Conservation (phyloP, 2,329 filamentous ascomycete genomes). For the Mariannaea elegans region DNA sequence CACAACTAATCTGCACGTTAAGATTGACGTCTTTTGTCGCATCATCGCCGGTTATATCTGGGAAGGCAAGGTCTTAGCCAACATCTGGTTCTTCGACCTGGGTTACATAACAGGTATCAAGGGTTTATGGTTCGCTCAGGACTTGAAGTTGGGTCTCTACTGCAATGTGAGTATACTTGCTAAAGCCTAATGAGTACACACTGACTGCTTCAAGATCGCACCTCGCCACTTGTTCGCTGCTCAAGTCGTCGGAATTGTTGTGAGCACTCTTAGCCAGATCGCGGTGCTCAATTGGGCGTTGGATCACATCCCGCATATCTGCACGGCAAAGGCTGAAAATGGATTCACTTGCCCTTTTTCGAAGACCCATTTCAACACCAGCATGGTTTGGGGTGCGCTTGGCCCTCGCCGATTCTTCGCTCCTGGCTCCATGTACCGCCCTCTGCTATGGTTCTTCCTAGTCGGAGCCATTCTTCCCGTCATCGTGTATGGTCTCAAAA, state of each 20-base stretch:
- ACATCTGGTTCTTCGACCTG: slow-evolving; percentile 50
- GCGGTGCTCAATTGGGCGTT: slow-evolving; percentile 49
- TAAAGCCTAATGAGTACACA: slow-evolving; percentile 4
- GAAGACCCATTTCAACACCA: slow-evolving; percentile 59
- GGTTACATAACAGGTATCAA: slow-evolving; percentile 54
- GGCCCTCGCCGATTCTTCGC: slow-evolving; percentile 65
- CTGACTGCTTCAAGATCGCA: slow-evolving; percentile 46
- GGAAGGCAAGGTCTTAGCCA: slow-evolving; percentile 52
- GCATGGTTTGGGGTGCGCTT: slow-evolving; percentile 65
- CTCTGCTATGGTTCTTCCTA: slow-evolving; percentile 63
- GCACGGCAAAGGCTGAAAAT: slow-evolving; percentile 52
- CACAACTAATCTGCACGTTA: slow-evolving; percentile 54
- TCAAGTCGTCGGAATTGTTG: slow-evolving; percentile 54
- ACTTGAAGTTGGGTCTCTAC: slow-evolving; percentile 57
- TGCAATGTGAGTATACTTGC: slow-evolving; percentile 38
- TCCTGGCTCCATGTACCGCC: slow-evolving; percentile 57
- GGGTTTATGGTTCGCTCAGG: slow-evolving; percentile 52
- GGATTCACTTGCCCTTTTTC: slow-evolving; percentile 55
- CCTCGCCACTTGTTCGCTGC: slow-evolving; percentile 54
- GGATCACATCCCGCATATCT: slow-evolving; percentile 59
- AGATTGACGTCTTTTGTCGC: slow-evolving; percentile 55
- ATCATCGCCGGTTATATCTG: slow-evolving; percentile 56
- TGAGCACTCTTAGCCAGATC: slow-evolving; percentile 56
- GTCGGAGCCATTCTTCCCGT: slow-evolving; percentile 59
- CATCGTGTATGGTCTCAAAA: slow-evolving; percentile 50